Evolutionary conservation across 2,329 filamentous ascomycete species (phyloP), one percentile per base, ranked within the genome.

Genomic region (Fusarium sambucinum): DNA sequence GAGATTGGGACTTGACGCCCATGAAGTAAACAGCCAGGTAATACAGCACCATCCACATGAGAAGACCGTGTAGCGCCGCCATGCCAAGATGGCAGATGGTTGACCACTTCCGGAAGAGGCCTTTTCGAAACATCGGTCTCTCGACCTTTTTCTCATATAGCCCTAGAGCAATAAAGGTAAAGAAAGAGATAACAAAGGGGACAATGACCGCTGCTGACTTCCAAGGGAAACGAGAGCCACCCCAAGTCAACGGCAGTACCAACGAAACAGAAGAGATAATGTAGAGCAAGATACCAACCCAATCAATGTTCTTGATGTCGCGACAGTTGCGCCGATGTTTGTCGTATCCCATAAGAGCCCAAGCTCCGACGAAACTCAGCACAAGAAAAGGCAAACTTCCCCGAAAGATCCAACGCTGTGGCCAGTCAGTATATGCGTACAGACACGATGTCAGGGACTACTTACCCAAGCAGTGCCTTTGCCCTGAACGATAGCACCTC

Each of bases 251-350:
- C 8, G 66, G 66, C 6, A 69, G 32, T 6, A 75, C 58, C 8
- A 74, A 42, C 3, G 55, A 53, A 32, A 70, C 50, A 2, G 64
- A 59, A 7, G 64, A 66, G 27, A 66, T 21, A 12, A 75, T 73
- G 73, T 92, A 92, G 5, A 92, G 72, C 1, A 85, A 66, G 6
- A 85, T 84, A 2, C 90, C 90, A 32, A 87, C 55, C 83, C 86
- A 92, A 73, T 92, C 90, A 25, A 92, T 84, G 5, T 56, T 38
- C 19, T 56, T 59, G 30, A 74, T 51, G 4, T 66, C 55, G 12
- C 30, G 29, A 19, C 46, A 27, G 25, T 59, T 51, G 1, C 53
- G 51, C 3, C 58, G 48, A 17, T 29, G 16, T 44, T 54, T 47
- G 47, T 75, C 73, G 29, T 76, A 73, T 32, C 69, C 72, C 13